phyloP scores from a whole-genome alignment of 140 eudicot species.

The Bidens hawaiensis region DNA sequence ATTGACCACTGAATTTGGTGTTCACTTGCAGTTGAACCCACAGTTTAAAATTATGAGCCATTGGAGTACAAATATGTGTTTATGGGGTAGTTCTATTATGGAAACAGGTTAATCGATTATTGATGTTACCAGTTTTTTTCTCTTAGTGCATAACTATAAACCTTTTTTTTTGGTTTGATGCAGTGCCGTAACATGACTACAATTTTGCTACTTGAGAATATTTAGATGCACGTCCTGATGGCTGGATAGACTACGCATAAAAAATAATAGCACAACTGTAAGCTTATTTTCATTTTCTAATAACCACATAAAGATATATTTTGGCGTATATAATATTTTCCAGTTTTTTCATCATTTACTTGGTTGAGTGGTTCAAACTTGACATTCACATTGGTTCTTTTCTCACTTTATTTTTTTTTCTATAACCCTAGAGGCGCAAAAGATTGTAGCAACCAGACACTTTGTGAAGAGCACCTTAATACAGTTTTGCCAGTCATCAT shows the following conservation, averaged over 20 bases:
- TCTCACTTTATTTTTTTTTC: constrained; percentile 4
- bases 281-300: constrained; percentile 19
- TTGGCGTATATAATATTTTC: not conserved
- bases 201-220: constrained; percentile 92
- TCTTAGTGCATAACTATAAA: constrained; percentile 17
- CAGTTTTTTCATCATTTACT: not conserved
- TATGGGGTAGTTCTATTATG: constrained; percentile 87
- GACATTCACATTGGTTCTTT: constrained; percentile 2
- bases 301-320: not conserved
- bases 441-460: constrained; percentile 77
- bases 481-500: constrained; percentile 85
- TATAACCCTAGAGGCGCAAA: constrained; percentile 61
- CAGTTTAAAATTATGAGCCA: constrained; percentile 85
- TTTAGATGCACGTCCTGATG: constrained; percentile 96
- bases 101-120: constrained; percentile 69
- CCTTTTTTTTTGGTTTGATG: constrained; percentile 32
- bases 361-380: not conserved
- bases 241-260: constrained; percentile 96
- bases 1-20: not conserved
- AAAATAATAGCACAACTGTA: constrained; percentile 95
- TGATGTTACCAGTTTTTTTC: not conserved
- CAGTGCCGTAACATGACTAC: constrained; percentile 99
- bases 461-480: constrained; percentile 92
- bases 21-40: constrained; percentile 58
- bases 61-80: constrained; percentile 83